Evolutionary conservation across 2,329 filamentous ascomycete genomes (phyloP).

Genomic region (Coleophoma crateriformis): DNA sequence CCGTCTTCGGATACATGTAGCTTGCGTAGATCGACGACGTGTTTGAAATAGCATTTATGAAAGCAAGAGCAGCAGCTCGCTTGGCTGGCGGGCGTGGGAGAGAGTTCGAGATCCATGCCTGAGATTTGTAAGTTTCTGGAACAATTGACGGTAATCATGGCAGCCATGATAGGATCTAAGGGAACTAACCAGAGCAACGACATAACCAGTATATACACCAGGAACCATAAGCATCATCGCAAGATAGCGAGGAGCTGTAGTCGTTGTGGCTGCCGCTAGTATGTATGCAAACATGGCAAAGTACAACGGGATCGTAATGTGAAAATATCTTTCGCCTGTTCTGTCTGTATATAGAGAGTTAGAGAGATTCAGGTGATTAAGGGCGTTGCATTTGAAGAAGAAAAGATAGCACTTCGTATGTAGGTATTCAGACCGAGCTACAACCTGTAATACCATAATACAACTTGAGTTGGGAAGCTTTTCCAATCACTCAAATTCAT

Average conservation of each 20-base stretch:
- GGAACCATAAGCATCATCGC: constrained; percentile 69
- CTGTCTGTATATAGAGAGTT: constrained; percentile 37
- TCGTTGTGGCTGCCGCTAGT: constrained; percentile 57
- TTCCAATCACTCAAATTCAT: not conserved
- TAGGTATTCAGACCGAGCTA: no score
- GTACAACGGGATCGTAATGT: constrained; percentile 56
- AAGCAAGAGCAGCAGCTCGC: constrained; percentile 60
- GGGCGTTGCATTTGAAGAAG: no score
- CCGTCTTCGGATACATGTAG: constrained; percentile 57
- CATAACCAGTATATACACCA: constrained; percentile 60
- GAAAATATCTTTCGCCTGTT: constrained; percentile 66
- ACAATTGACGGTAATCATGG: no score
- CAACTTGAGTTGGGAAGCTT: not conserved
- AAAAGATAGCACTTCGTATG: no score
- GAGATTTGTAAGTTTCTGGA: constrained; percentile 16
- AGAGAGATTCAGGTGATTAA: not conserved
- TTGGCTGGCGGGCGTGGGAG: constrained; percentile 66
- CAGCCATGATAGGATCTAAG: no score
- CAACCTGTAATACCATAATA: no score
- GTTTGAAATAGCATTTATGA: constrained; percentile 72
- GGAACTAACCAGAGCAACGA: constrained; percentile 21
- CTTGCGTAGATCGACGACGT: constrained; percentile 63
- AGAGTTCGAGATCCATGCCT: constrained; percentile 73
- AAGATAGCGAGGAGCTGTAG: constrained; percentile 57
- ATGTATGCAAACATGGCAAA: constrained; percentile 62